A percentile compares a stretch with the other conserved stretches of the same genome.
phyloP scores from a whole-genome alignment of 2,329 filamentous ascomycete genomes.

The Neopestalotiopsis clavispora region DNA sequence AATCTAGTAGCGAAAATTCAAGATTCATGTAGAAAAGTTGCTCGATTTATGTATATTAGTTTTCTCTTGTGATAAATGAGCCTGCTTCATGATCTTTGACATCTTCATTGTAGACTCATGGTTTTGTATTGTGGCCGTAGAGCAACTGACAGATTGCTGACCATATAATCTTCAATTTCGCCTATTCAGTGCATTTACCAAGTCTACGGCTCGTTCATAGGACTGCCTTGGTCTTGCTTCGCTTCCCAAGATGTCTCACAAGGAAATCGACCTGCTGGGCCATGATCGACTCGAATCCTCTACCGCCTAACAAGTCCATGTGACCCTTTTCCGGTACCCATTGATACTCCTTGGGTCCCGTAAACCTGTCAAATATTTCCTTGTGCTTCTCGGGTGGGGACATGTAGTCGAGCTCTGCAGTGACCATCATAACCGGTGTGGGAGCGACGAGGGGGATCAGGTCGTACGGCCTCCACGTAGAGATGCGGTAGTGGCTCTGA shows the following conservation, averaged over 20 bases:
- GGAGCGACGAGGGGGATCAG: neutral
- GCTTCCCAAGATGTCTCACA: neutral
- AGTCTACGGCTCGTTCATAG: neutral
- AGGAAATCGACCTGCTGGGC: conserved; percentile 11
- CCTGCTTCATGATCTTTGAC: no score
- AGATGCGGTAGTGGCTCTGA: conserved; percentile 21
- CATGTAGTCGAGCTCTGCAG: conserved; percentile 1
- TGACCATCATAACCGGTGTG: conserved; percentile 12
- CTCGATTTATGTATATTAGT: no score
- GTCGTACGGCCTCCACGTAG: neutral
- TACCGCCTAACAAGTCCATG: conserved; percentile 2
- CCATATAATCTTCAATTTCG: no score
- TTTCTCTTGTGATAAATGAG: no score
- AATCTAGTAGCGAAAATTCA: no score
- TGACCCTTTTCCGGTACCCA: neutral
- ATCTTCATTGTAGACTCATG: no score
- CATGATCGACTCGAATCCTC: neutral
- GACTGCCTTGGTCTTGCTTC: neutral
- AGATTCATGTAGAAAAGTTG: no score
- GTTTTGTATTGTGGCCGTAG: no score
- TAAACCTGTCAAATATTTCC: neutral
- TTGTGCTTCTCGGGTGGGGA: neutral
- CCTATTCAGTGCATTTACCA: no score
- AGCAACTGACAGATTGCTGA: no score
- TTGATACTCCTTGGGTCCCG: conserved; percentile 10